Evolutionary conservation across 805 yeast genomes (phyloP).

Genomic region (Ogataea methylovora): DNA sequence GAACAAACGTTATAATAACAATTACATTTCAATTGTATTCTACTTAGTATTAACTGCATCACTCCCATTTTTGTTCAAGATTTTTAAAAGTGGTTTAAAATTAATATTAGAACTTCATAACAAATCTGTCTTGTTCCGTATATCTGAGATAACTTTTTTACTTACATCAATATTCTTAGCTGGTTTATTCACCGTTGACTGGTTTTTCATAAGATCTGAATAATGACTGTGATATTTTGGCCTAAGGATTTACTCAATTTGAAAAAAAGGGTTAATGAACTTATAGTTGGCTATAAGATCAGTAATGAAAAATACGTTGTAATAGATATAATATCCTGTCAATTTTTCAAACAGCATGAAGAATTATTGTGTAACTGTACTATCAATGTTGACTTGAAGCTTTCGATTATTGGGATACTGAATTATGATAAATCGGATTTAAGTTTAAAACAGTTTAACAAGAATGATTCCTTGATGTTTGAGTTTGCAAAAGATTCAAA

Average conservation of each 20-base stretch:
- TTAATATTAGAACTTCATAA: no score
- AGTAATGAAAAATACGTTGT: slow-evolving; percentile 15
- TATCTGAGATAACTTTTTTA: no score
- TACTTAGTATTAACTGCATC: no score
- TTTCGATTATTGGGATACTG: slow-evolving; percentile 20
- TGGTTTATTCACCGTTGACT: background rate
- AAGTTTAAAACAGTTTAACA: no score
- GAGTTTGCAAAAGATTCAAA: slow-evolving; percentile 2
- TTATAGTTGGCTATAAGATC: slow-evolving; percentile 22
- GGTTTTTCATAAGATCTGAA: background rate
- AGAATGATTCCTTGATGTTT: slow-evolving; percentile 9
- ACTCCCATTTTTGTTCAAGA: no score
- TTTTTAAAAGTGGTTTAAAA: no score
- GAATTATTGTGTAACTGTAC: slow-evolving; percentile 5
- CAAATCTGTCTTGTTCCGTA: no score
- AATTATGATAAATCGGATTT: slow-evolving; percentile 11
- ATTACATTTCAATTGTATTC: no score
- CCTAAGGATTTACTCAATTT: slow-evolving; percentile 18
- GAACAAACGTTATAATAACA: no score
- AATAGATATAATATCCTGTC: slow-evolving; percentile 15
- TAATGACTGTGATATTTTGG: slow-evolving; percentile 17
- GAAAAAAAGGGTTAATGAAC: background rate
- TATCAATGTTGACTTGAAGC: slow-evolving; percentile 12
- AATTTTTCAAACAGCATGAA: slow-evolving; percentile 9
- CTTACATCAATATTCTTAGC: background rate